phyloP scores from a whole-genome alignment of 441 rosid species.

The Pelargonium citronellum region DNA sequence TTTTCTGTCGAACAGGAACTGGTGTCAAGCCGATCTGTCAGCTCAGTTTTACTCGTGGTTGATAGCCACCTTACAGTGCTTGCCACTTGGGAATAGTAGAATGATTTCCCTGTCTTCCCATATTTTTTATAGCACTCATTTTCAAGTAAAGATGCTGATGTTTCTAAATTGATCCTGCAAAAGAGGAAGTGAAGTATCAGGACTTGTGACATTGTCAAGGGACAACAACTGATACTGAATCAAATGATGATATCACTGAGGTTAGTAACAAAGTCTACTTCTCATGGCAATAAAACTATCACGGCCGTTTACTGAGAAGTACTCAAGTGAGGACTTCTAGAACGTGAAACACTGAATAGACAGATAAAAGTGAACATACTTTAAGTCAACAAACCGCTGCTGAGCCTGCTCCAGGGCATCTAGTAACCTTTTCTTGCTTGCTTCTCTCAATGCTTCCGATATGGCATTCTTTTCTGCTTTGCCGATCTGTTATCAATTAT shows the following conservation, averaged over 20 bases:
- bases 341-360: neutral
- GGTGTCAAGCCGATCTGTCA: constrained; percentile 38
- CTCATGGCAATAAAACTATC: neutral
- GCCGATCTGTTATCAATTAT: constrained; percentile 38
- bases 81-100: constrained; percentile 84
- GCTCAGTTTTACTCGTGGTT: constrained; percentile 37
- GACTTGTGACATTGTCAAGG: neutral
- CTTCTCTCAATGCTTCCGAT: constrained; percentile 57
- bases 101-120: constrained; percentile 77
- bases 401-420: constrained; percentile 52
- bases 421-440: constrained; percentile 62
- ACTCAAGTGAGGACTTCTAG: neutral
- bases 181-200: constrained; percentile 14
- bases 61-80: constrained; percentile 80
- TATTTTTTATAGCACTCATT: constrained; percentile 71
- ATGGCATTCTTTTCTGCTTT: constrained; percentile 60
- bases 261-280: neutral
- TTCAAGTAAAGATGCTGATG: constrained; percentile 59
- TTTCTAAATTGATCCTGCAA: constrained; percentile 52
- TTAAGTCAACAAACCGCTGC: constrained; percentile 42
- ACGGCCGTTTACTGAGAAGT: neutral
- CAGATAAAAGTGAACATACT: constrained; percentile 25
- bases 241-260: neutral
- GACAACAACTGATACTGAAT: neutral
- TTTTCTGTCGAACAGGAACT: constrained; percentile 24